Conservation (phyloP, 768 basidiomycete genomes). For the Leccinellum luteum region DNA sequence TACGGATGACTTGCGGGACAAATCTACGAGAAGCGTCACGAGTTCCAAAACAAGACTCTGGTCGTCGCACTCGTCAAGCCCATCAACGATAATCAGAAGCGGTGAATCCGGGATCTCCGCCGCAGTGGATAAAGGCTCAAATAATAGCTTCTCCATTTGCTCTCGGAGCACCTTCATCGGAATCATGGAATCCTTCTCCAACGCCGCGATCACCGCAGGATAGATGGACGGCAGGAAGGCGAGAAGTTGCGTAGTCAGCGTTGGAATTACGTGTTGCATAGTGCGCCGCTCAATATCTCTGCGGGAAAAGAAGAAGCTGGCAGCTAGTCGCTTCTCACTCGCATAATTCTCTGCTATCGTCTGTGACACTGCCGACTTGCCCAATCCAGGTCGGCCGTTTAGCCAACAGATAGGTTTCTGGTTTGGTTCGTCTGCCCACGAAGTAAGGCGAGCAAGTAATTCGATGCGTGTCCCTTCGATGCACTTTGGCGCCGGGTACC, state of each 20-base stretch:
- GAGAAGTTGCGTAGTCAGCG: constrained; percentile 33
- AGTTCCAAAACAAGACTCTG: constrained; percentile 21
- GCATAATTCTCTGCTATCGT: constrained; percentile 29
- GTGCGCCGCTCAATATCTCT: constrained; percentile 23
- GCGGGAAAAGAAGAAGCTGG: constrained; percentile 38
- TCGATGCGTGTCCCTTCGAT: constrained; percentile 23
- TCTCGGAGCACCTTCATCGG: constrained; percentile 28
- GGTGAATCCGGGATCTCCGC: constrained; percentile 9
- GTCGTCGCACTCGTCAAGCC: constrained; percentile 25
- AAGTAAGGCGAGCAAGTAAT: constrained; percentile 12
- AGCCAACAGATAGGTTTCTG: constrained; percentile 22
- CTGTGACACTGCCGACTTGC: constrained; percentile 30
- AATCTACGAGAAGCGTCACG: constrained; percentile 19
- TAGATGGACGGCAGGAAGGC: constrained; percentile 19
- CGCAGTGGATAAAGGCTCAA: constrained; percentile 17
- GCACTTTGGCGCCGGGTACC: constrained; percentile 20
- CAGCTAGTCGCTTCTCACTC: constrained; percentile 23
- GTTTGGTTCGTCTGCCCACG: constrained; percentile 13
- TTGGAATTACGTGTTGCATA: constrained; percentile 26
- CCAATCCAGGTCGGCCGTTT: constrained; percentile 25
- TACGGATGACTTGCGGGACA: constrained; percentile 3
- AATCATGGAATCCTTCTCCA: constrained; percentile 26
- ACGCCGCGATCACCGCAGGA: constrained; percentile 18
- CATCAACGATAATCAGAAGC: constrained; percentile 19
- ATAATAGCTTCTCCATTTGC: constrained; percentile 27